These are phyloP conservation scores for Ceratobasidium sp. DNA, from an alignment of 1,284 basidiomycete species.

Conservation along the genomic window DNA sequence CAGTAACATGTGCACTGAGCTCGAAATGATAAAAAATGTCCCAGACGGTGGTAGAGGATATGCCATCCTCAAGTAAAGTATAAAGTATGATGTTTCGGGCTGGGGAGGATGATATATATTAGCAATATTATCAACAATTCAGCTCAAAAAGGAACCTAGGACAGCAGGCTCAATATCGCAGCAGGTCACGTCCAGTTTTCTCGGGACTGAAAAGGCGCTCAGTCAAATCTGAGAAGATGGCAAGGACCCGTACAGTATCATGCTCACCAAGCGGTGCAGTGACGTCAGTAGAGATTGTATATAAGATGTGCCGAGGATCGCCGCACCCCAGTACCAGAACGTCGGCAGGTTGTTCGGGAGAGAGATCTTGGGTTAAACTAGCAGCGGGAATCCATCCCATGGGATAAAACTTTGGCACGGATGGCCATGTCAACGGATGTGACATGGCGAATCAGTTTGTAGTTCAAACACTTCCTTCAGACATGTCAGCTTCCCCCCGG, in stretches of 20 bases:
- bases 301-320: conserved; percentile 69
- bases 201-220: not conserved
- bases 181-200: conserved; percentile 5
- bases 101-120: conserved; percentile 48
- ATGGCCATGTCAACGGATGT: not conserved
- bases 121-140: not conserved
- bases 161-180: conserved; percentile 1
- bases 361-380: conserved; percentile 58
- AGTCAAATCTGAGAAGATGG: too few species aligned
- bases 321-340: conserved; percentile 68
- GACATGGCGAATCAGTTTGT: conserved; percentile 5
- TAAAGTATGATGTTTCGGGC: conserved; percentile 62
- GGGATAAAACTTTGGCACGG: conserved; percentile 51
- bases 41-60: conserved; percentile 60
- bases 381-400: conserved; percentile 63
- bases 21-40: conserved; percentile 70
- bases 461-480: too few species aligned
- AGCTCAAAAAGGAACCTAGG: not conserved
- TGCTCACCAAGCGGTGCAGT: too few species aligned
- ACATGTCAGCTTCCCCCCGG: too few species aligned
- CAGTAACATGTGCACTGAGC: conserved; percentile 61
- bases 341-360: too few species aligned
- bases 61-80: conserved; percentile 58
- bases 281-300: conserved; percentile 63
- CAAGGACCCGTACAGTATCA: too few species aligned